Base-by-base conservation (phyloP, 345 rosid species). In the Eutrema japonicum region DNA sequence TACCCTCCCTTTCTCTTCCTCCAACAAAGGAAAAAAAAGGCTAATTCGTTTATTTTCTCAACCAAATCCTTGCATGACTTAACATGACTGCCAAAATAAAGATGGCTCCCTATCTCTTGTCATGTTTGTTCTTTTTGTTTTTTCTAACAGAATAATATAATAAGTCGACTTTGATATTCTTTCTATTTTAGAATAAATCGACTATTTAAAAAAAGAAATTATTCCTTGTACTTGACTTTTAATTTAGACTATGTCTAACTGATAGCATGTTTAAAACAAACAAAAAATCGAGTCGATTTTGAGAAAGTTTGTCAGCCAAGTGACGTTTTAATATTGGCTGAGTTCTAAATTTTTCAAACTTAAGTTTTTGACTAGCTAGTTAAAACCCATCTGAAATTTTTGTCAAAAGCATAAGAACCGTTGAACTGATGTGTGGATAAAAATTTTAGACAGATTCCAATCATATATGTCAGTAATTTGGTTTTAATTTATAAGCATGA, bases 41-140 rank as follows among this genome's bases (percentile, higher is more conserved):
- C 76, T 77, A 71, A 77, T 71, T 77, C 56, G 46, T 77, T 71
- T 64, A 56, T 65, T 71, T 65, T 37, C 62, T 50, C 80, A 71
- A 65, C 76, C 71, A 70, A 48, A 76, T 53, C 43, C 54, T 36
- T 69, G 58, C 64, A 53, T 69, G 58, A 50, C 61, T 59, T 75
- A 61, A 54, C 73, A 69, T 76, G 70, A 62, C 65, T 47, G 75
- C 70, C 70, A 76, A 61, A 75, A 69, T 62, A 68, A 61, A 76
- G 51, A 76, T 76, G 79, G 70, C 74, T 76, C 26, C 26, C 29
- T 62, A 9, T 69, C 70, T 46, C 43, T 62, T 18, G 64, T 68
- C 58, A 53, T 75, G 64, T 43, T 60, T 7, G 27, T 41, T 64
- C 11, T 8, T 32, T 41, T 36, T 12, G 16, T 47, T 10, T 5